Evolutionary conservation across 2,329 filamentous ascomycete species (phyloP), one percentile per base, ranked within the genome.

Genomic region (Sordariomycetes sp.): DNA sequence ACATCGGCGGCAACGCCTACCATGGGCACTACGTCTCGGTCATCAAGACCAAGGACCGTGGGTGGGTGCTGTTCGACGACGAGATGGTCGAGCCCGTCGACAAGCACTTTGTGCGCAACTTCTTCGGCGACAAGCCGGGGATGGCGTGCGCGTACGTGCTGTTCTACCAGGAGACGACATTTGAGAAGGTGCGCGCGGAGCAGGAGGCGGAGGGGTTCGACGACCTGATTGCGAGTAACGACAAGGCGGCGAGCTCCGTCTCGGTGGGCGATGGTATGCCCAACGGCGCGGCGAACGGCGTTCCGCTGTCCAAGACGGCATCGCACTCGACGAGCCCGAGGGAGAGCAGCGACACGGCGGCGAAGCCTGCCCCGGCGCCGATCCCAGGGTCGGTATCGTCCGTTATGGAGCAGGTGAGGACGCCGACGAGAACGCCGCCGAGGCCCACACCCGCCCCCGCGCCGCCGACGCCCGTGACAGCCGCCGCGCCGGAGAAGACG

Each of bases 81-180:
- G 94, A 99, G 72, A 90, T 97, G 83, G 94, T 99, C 4, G 94
- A 99, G 69, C 94, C 94, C 0, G 94, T 99, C 5, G 90, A 96
- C 69, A 96, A 96, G 70, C 86, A 88, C 67, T 99, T 95, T 66
- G 94, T 99, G 42, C 83, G 87, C 62, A 96, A 96, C 68, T 99
- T 99, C 72, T 99, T 99, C 65, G 94, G 94, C 17, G 94, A 96
- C 67, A 90, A 88, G 65, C 86, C 87, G 0, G 90, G 90, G 2
- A 82, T 95, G 69, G 94, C 94, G 10, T 96, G 91, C 64, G 94
- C 94, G 34, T 99, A 99, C 65, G 91, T 99, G 17, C 76, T 99
- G 10, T 99, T 99, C 70, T 99, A 99, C 71, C 94, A 96, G 68
- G 92, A 99, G 70, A 97, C 82, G 2, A 85, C 82, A 0, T 80